A percentile compares a stretch with the other conserved stretches of the same genome.
These are phyloP conservation scores for Magnaporthiopsis rhizophila DNA, from an alignment of 2,329 filamentous ascomycete genomes.

Conservation along the genomic window DNA sequence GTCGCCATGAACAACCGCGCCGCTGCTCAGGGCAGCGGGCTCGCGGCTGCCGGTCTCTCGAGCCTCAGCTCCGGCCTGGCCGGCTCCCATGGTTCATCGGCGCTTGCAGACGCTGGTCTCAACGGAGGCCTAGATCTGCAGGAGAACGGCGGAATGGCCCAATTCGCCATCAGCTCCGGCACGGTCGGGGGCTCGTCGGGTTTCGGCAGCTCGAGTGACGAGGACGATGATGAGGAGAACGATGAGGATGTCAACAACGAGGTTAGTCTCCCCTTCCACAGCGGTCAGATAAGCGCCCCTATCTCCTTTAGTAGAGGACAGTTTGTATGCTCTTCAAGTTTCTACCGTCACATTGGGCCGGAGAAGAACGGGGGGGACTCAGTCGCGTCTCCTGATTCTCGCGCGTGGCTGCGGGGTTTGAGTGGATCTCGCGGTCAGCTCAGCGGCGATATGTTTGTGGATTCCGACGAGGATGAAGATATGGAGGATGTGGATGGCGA, in stretches of 20 bases:
- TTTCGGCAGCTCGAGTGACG: constrained; percentile 90
- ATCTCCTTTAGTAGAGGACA: neutral
- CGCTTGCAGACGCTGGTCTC: constrained; percentile 72
- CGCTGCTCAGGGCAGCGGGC: constrained; percentile 29
- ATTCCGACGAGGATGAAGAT: neutral
- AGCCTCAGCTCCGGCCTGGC: constrained; percentile 31
- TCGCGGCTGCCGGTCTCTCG: constrained; percentile 41
- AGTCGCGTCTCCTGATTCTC: neutral
- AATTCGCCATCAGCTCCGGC: constrained; percentile 63
- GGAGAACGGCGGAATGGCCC: constrained; percentile 52
- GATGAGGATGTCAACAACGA: constrained; percentile 66
- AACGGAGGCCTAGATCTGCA: constrained; percentile 65
- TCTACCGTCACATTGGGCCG: neutral
- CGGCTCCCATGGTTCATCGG: constrained; percentile 43
- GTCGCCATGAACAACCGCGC: constrained; percentile 75
- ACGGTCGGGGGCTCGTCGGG: constrained; percentile 61
- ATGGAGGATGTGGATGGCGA: neutral
- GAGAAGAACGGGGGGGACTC: neutral
- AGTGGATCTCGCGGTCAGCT: constrained; percentile 1
- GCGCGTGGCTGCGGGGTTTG: neutral
- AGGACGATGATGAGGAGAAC: constrained; percentile 88
- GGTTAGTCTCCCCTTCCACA: constrained; percentile 40
- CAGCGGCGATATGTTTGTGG: neutral
- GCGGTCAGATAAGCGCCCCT: neutral
- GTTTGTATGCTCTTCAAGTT: neutral